Percentiles rank a stretch among this genome's conserved stretches.
phyloP scores from a whole-genome alignment of 306 rosid genomes.

The Acacia acuminata region DNA sequence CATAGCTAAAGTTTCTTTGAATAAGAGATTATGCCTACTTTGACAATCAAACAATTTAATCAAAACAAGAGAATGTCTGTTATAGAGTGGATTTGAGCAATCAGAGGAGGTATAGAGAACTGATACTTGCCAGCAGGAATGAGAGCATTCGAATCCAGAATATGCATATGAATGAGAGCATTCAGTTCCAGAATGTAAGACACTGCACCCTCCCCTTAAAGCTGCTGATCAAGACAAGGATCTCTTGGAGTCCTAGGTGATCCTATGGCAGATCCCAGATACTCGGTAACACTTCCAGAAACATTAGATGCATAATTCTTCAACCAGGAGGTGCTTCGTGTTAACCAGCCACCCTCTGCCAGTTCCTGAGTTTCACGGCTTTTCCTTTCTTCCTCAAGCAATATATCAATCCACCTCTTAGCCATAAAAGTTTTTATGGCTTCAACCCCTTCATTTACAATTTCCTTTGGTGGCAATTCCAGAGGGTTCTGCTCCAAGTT shows the following conservation, averaged over 20 bases:
- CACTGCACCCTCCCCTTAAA: constrained; percentile 36
- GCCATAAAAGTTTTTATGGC: constrained; percentile 77
- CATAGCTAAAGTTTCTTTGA: constrained; percentile 9
- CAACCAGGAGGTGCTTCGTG: constrained; percentile 86
- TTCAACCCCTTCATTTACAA: constrained; percentile 66
- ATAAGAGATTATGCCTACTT: not conserved
- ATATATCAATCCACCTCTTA: constrained; percentile 78
- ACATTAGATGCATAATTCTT: constrained; percentile 51
- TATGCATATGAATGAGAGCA: not conserved
- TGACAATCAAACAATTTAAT: not conserved
- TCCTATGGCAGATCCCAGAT: constrained; percentile 27
- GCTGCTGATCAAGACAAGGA: constrained; percentile 80
- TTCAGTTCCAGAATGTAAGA: constrained; percentile 1
- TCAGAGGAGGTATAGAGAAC: constrained; percentile 6
- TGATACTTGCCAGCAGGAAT: constrained; percentile 9
- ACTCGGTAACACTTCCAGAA: constrained; percentile 61
- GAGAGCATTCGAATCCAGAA: not conserved
- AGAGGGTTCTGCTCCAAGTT: constrained; percentile 93
- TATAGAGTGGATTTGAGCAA: constrained; percentile 10
- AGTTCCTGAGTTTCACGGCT: constrained; percentile 56
- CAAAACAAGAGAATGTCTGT: constrained; percentile 12
- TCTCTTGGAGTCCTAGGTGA: constrained; percentile 69
- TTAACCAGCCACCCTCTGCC: constrained; percentile 70
- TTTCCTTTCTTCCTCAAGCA: constrained; percentile 78
- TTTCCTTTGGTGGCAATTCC: constrained; percentile 72